Evolutionary conservation across 441 rosid species (phyloP), one percentile per base, ranked within the genome.

Genomic region (Sinapis alba): DNA sequence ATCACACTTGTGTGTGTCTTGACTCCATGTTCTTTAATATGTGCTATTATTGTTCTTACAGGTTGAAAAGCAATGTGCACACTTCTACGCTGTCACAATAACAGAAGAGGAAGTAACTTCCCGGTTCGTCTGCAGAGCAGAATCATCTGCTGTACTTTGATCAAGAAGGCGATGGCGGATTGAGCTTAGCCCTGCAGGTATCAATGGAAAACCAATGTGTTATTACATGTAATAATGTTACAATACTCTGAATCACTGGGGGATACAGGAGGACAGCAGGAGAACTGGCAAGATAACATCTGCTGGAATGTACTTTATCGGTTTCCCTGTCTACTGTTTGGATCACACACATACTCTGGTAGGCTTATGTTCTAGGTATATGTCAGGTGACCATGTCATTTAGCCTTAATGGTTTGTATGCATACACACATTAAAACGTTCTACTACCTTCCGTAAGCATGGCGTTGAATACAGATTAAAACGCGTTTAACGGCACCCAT

Each of bases 61-160:
- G 99, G 98, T 95, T 82, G 99, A 93, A 67, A 95, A 86, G 85
- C 99, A 95, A 83, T 82, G 98, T 82, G 98, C 98, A 79, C 98
- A 93, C 86, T 95, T 93, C 80, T 95, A 89, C 83, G 91, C 96
- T 73, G 86, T 95, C 81, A 79, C 80, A 61, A 83, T 95, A 81
- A 86, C 94, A 68, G 93, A 92, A 83, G 97, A 93, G 84, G 97
- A 91, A 79, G 97, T 90, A 75, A 82, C 71, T n/a, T 84, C 89
- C 78, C 98, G 99, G 45, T 79, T 95, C 68, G 96, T 93, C 21
- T 92, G 96, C 74, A 90, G 87, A 66, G 99, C 91, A 54, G 91
- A 91, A 76, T 95, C 99, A 66, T 82, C 87, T 95, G 56, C 82
- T 95, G 81, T 86, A 89, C 77, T 95, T 93, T 80, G 99, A 95